These are phyloP conservation scores for Hibiscus trionum DNA, from an alignment of 345 rosid species.

Conservation along the genomic window DNA sequence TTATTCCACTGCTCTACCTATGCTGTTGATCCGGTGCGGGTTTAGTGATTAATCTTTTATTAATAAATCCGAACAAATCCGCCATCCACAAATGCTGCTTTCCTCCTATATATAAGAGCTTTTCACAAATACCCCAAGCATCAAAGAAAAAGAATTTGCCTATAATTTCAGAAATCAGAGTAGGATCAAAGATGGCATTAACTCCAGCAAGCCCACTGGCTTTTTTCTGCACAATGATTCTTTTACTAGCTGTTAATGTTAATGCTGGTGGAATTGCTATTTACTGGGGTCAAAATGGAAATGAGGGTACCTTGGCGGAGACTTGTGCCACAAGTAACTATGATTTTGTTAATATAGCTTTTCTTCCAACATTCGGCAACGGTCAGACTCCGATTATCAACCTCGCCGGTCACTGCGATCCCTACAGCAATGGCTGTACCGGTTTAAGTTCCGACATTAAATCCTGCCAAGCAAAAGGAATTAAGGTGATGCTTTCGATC, in stretches of 20 bases:
- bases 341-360: constrained; percentile 22
- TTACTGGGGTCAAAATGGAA: constrained; percentile 17
- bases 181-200: neutral
- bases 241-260: neutral
- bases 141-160: neutral
- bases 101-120: neutral
- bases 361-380: constrained; percentile 22
- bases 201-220: neutral
- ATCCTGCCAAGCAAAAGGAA: constrained; percentile 19
- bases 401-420: constrained; percentile 24
- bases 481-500: constrained; percentile 3
- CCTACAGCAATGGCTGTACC: constrained; percentile 12
- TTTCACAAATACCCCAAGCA: neutral
- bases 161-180: neutral
- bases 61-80: neutral
- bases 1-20: neutral
- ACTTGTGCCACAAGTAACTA: constrained; percentile 15
- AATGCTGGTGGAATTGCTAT: constrained; percentile 8
- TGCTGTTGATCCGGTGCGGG: neutral
- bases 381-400: constrained; percentile 19
- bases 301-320: constrained; percentile 9
- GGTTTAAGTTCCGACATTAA: constrained; percentile 16
- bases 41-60: neutral
- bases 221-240: constrained; percentile 4
- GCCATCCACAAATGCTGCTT: neutral